These are phyloP conservation scores for Ophiostoma australiae DNA, from an alignment of 2,329 filamentous ascomycete species.

Conservation along the genomic window DNA sequence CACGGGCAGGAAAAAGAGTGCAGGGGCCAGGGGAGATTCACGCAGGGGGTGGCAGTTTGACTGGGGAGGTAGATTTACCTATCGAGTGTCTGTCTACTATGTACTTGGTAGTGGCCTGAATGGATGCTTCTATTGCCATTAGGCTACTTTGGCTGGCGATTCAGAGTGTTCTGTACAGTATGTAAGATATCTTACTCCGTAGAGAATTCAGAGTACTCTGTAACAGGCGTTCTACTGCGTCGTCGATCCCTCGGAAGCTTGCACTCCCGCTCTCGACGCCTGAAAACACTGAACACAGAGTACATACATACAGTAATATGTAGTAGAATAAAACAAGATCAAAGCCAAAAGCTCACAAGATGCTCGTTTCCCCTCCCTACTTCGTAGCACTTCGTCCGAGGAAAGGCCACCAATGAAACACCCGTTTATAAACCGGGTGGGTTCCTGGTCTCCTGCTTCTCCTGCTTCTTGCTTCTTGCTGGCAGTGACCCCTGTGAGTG, in stretches of 20 bases:
- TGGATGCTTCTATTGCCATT: not conserved
- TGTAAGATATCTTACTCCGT: too few relatives aligned
- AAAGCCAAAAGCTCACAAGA: not conserved
- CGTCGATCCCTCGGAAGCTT: conserved; percentile 13
- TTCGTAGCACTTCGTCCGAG: conserved; percentile 23
- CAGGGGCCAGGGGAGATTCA: conserved; percentile 13
- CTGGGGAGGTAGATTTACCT: not conserved
- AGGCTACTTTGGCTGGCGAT: not conserved
- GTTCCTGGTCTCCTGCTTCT: not conserved
- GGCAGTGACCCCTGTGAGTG: not conserved
- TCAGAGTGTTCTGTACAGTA: not conserved
- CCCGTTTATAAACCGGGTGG: conserved; percentile 13
- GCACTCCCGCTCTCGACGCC: not conserved
- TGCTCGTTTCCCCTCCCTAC: not conserved
- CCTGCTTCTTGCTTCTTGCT: not conserved
- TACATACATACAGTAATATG: too few relatives aligned
- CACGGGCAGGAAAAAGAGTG: not conserved
- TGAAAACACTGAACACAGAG: not conserved
- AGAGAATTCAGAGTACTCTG: too few relatives aligned
- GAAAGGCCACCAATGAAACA: conserved; percentile 28
- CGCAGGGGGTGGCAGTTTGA: conserved; percentile 10
- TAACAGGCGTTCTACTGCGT: not conserved
- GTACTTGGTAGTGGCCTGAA: too few relatives aligned
- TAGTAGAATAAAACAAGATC: not conserved
- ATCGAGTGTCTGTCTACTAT: not conserved